Conservation (phyloP, 116 monocot species). For the Cymodocea nodosa region DNA sequence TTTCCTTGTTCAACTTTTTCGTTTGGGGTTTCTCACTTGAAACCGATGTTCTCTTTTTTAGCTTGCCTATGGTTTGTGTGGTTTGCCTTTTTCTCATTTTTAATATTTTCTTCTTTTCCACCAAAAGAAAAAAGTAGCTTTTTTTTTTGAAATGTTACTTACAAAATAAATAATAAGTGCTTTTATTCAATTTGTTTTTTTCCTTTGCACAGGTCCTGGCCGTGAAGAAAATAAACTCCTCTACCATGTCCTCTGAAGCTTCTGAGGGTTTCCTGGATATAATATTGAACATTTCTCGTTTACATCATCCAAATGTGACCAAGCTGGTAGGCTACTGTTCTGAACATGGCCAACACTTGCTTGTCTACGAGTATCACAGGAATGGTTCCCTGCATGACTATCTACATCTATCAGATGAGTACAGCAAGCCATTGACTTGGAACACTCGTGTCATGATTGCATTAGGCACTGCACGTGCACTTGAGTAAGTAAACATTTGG, state of each 20-base stretch:
- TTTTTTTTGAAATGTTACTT: too few species aligned
- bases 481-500: constrained; percentile 41
- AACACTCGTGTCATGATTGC: constrained; percentile 72
- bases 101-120: too few species aligned
- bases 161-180: too few species aligned
- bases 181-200: neutral
- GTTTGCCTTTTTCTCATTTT: too few species aligned
- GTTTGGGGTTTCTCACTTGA: too few species aligned
- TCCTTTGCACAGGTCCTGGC: constrained; percentile 47
- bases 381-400: constrained; percentile 73
- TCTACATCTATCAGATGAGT: constrained; percentile 68
- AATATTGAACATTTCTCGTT: constrained; percentile 39
- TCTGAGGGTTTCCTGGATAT: constrained; percentile 52
- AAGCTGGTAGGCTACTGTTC: constrained; percentile 77
- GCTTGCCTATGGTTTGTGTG: too few species aligned
- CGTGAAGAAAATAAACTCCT: constrained; percentile 77
- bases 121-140: too few species aligned
- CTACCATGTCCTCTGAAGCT: constrained; percentile 35
- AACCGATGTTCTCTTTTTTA: too few species aligned
- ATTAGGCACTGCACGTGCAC: constrained; percentile 53
- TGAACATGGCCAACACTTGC: constrained; percentile 65
- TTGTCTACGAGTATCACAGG: constrained; percentile 62
- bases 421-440: constrained; percentile 63
- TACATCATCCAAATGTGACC: constrained; percentile 73
- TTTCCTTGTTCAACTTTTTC: too few species aligned